These are phyloP conservation scores for Maudiozyma bulderi DNA, from an alignment of 805 yeast genomes.

Conservation along the genomic window DNA sequence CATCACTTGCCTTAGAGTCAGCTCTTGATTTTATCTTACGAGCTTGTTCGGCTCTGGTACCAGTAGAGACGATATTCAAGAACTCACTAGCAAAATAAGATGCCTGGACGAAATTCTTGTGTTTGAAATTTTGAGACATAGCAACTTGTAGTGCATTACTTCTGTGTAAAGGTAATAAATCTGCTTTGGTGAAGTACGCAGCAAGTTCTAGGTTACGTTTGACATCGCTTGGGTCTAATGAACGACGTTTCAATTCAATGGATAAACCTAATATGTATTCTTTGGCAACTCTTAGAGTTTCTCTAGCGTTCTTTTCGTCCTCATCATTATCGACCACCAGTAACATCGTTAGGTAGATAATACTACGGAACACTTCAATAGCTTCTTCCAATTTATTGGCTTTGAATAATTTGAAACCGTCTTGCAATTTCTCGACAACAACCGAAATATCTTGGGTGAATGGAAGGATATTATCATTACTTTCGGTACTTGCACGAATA, in stretches of 20 bases:
- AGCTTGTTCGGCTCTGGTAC: constrained; percentile 84
- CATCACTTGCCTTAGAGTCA: constrained; percentile 74
- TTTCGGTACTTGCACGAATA: constrained; percentile 54
- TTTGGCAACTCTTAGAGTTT: constrained; percentile 62
- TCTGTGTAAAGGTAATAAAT: constrained; percentile 73
- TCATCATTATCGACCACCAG: constrained; percentile 62
- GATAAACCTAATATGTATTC: constrained; percentile 90
- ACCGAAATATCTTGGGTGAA: constrained; percentile 62
- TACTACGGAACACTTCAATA: constrained; percentile 64
- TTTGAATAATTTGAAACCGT: constrained; percentile 76
- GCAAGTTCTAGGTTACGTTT: constrained; percentile 91
- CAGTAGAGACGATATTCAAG: constrained; percentile 56
- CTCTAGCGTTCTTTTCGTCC: constrained; percentile 67
- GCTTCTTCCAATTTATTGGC: constrained; percentile 78
- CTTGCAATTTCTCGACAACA: constrained; percentile 48
- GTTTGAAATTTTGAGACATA: constrained; percentile 81
- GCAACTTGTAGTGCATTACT: constrained; percentile 90
- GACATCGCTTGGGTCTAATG: constrained; percentile 57
- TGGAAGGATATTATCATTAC: constrained; percentile 43
- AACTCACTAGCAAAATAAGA: constrained; percentile 83
- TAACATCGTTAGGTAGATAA: constrained; percentile 66
- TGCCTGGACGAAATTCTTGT: constrained; percentile 81
- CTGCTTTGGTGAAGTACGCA: constrained; percentile 84
- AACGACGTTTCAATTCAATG: constrained; percentile 82
- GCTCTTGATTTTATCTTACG: constrained; percentile 70